These are phyloP conservation scores for Pelargonium australe DNA, from an alignment of 441 rosid species.

Conservation along the genomic window DNA sequence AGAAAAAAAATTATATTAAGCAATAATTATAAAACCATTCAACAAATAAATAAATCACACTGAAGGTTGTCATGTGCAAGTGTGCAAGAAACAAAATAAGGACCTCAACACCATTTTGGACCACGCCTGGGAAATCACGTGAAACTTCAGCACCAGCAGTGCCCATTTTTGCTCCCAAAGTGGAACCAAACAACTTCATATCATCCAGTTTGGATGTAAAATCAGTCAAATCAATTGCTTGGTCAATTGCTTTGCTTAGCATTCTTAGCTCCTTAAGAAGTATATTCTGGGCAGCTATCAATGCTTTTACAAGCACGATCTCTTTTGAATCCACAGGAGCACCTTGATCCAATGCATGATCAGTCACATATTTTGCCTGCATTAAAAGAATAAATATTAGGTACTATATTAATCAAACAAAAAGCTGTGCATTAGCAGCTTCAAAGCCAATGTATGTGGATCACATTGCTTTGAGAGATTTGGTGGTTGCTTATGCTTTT, in stretches of 20 bases:
- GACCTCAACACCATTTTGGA: constrained; percentile 70
- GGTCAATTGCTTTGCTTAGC: constrained; percentile 53
- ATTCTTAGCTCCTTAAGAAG: constrained; percentile 60
- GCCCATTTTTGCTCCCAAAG: constrained; percentile 30
- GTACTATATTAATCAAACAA: not conserved
- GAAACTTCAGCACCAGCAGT: constrained; percentile 28
- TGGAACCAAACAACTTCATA: constrained; percentile 29
- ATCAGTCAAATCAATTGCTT: constrained; percentile 50
- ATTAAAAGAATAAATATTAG: constrained; percentile 16
- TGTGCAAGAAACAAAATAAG: constrained; percentile 31
- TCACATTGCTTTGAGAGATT: not conserved
- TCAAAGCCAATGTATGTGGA: not conserved
- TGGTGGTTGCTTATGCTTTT: too few relatives aligned
- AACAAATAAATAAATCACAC: not conserved
- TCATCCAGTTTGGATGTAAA: constrained; percentile 45
- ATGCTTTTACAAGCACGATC: constrained; percentile 52
- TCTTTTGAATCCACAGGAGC: constrained; percentile 42
- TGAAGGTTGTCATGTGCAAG: not conserved
- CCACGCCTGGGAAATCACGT: constrained; percentile 42
- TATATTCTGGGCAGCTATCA: constrained; percentile 53
- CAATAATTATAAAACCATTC: constrained; percentile 8
- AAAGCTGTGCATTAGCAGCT: not conserved
- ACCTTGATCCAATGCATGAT: constrained; percentile 40
- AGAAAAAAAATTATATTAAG: constrained; percentile 8
- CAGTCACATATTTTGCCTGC: constrained; percentile 24